A percentile compares a stretch with the other conserved stretches of the same genome.
phyloP scores from a whole-genome alignment of 148 eudicot species.

The Vaccinium vitisidaea region DNA sequence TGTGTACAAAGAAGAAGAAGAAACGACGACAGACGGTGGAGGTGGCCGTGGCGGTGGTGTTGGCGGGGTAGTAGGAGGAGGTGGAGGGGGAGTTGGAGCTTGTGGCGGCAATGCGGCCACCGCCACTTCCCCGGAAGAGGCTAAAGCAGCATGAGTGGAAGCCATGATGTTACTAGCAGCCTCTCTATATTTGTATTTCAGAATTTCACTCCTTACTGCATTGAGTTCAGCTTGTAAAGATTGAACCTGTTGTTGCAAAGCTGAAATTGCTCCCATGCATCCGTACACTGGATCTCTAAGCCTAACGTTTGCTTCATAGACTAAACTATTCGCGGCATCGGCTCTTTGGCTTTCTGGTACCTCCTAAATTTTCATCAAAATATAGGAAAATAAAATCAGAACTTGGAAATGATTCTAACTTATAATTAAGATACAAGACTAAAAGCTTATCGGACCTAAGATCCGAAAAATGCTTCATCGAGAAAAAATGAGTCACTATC shows the following conservation, averaged over 20 bases:
- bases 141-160: slow-evolving; percentile 11
- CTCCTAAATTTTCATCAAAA: slow-evolving; percentile 39
- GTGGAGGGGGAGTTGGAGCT: slow-evolving; percentile 28
- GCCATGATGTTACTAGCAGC: slow-evolving; percentile 50
- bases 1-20: slow-evolving; percentile 36
- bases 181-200: slow-evolving; percentile 67
- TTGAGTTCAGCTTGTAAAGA: slow-evolving; percentile 58
- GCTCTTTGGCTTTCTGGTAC: slow-evolving; percentile 75
- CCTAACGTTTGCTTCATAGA: slow-evolving; percentile 87
- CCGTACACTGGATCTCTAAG: slow-evolving; percentile 84
- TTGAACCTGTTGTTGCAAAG: slow-evolving; percentile 72
- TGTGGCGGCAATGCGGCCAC: slow-evolving; percentile 35
- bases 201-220: slow-evolving; percentile 62
- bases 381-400: background rate
- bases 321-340: slow-evolving; percentile 86
- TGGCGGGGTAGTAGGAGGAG: slow-evolving; percentile 18
- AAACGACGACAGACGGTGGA: slow-evolving; percentile 28
- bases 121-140: slow-evolving; percentile 1
- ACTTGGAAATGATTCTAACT: background rate
- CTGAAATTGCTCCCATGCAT: slow-evolving; percentile 90
- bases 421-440: too few relatives aligned
- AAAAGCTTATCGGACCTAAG: too few relatives aligned
- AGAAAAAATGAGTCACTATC: background rate
- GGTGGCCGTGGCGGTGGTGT: slow-evolving; percentile 38
- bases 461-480: too few relatives aligned